Base-by-base conservation (phyloP, 495 filamentous ascomycete species). In the Hypomontagnella monticulosa region DNA sequence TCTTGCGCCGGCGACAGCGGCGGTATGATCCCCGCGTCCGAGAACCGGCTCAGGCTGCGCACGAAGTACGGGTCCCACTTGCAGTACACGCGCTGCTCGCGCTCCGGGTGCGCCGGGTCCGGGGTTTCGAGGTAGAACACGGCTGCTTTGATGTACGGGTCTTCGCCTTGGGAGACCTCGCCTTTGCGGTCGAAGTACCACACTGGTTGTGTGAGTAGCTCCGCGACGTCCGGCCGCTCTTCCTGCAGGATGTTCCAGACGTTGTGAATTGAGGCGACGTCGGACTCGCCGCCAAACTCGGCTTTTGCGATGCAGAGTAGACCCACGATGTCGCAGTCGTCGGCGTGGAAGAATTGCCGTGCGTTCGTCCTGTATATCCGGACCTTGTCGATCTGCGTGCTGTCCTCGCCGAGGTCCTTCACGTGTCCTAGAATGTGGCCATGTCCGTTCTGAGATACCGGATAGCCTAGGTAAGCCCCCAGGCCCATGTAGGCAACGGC, bases 131-230 rank as follows among this genome's bases (percentile, higher is more conserved):
- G 79, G 73, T 92, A 96, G 37, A 96, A 82, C 2, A 96, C 86
- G 20, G 85, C 84, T 18, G 87, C 87, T 30, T 84, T 82, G 72
- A 94, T 90, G 70, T 85, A 97, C 51, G 88, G 87, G 36, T 93
- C 86, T 76, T 96, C 80, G 23, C 90, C 92, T 36, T 81, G 79
- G 33, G 83, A 87, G 1, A 84, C 87, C 78, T 96, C 93, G 41
- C 93, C 93, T 77, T 97, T 97, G 61, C 93, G 91, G 74, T 97
- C 93, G 71, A 97, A 95, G 78, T 95, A 96, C 93, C 93, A 97
- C 67, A 90, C 87, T 0, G 92, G 91, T 58, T 87, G 76, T 2
- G 89, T 88, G 48, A 97, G 80, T 32, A 85, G 85, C 75, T 89
- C 84, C 0, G 91, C 85, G 6, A 96, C 89, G 65, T 95, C 92